Evolutionary conservation across 1,139 yeast species (phyloP).

Genomic region (Kodamaea suecica): DNA sequence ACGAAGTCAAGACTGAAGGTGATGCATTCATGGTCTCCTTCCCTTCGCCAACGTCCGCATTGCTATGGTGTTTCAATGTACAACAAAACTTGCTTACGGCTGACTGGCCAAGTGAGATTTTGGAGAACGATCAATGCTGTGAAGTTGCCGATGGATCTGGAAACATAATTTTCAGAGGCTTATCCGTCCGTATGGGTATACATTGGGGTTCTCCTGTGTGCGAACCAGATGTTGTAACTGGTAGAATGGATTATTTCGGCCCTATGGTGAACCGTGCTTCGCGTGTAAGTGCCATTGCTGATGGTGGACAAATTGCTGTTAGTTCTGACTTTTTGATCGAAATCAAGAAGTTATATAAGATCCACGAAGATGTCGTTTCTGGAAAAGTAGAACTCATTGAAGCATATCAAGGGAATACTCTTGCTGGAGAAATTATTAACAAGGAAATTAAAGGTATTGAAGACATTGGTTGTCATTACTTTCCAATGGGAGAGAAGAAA

Average conservation of each 20-base stretch:
- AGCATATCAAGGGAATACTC: conserved; percentile 61
- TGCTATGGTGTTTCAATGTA: conserved; percentile 92
- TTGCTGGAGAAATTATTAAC: conserved; percentile 63
- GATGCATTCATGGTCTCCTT: conserved; percentile 99
- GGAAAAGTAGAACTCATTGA: conserved; percentile 43
- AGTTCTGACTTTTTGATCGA: conserved; percentile 80
- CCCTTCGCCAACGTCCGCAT: conserved; percentile 87
- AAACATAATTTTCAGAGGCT: conserved; percentile 70
- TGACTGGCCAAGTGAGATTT: conserved; percentile 95
- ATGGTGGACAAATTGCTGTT: conserved; percentile 94
- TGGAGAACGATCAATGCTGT: conserved; percentile 82
- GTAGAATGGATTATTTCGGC: conserved; percentile 98
- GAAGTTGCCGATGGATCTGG: conserved; percentile 71
- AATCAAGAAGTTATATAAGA: conserved; percentile 54
- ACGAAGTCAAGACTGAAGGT: conserved; percentile 98
- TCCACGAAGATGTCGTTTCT: conserved; percentile 47
- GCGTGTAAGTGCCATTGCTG: conserved; percentile 90
- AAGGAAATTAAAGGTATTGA: conserved; percentile 65
- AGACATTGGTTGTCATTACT: conserved; percentile 67
- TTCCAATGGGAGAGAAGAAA: conserved; percentile 79
- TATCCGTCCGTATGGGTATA: conserved; percentile 95
- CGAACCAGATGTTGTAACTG: conserved; percentile 89
- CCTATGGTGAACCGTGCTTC: conserved; percentile 98
- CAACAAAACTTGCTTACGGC: conserved; percentile 79
- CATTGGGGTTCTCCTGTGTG: conserved; percentile 99